Evolutionary conservation across 495 filamentous ascomycete species (phyloP), one percentile per base, ranked within the genome.

Genomic region (Pyronema domesticum): DNA sequence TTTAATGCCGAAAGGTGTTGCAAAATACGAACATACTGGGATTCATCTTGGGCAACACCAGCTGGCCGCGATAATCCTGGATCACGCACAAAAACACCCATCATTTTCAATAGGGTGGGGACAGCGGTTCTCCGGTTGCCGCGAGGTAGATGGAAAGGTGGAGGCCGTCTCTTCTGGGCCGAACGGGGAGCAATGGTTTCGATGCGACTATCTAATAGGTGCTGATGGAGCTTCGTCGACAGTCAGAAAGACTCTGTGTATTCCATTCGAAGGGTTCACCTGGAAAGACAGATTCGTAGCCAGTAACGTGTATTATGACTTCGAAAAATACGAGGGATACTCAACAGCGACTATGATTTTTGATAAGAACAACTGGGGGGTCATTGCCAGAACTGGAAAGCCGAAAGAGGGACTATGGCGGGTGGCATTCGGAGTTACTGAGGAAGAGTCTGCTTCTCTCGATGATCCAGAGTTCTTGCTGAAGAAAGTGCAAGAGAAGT

Each of bases 251-350:
- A n/a, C 49, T 14, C 50, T 60, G 7, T 45, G 40, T 36, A 61
- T 65, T 37, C 45, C 57, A 7, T 64, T 60, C 50, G 62, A 65
- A 14, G 62, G 62, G 13, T 63, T 55, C 44, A 65, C 62, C 10
- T 64, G 50, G 55, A 35, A 30, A 9, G 62, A 64, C 42, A 53
- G 58, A 15, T 52, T 65, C 14, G 58, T 64, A 11, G 55, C 58
- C 1, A 61, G 44, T 7, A 56, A 65, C 48, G 47, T 65, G 1
- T 49, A 55, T 15, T 66, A 63, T 51, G 46, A 46, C 23, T 65
- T 65, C 48, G 59, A 56, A 14, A 56, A 58, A 35, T 48, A 65
- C 33, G 18, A 47, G 10, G 56, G 62, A 14, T 62, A 55, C 54
- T 46, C 23, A 13, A 55, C 60, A 23, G 61, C 43, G 11, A 64